These are phyloP conservation scores for Excoecaria agallocha DNA, from an alignment of 345 rosid genomes.

Conservation along the genomic window DNA sequence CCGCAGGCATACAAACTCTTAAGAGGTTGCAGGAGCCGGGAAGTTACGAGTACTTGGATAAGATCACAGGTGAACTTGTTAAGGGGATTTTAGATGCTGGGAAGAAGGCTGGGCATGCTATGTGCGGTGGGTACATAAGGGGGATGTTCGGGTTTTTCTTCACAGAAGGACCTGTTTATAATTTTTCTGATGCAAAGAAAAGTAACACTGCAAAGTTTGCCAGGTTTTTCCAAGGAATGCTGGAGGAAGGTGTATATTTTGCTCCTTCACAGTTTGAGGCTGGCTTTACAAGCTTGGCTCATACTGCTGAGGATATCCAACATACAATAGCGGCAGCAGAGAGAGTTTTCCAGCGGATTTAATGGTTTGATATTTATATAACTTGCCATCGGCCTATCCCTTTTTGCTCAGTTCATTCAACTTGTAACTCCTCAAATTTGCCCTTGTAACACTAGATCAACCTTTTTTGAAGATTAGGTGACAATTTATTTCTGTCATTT, in stretches of 20 bases:
- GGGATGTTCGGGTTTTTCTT: constrained; percentile 99
- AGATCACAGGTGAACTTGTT: constrained; percentile 62
- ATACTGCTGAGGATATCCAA: constrained; percentile 66
- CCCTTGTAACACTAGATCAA: background rate
- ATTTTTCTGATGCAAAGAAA: constrained; percentile 79
- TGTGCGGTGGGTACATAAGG: constrained; percentile 71
- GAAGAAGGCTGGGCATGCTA: constrained; percentile 78
- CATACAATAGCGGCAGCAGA: constrained; percentile 77
- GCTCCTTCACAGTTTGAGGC: constrained; percentile 99
- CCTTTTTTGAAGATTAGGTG: constrained; percentile 23
- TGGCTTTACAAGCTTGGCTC: constrained; percentile 93
- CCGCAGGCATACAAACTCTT: constrained; percentile 81
- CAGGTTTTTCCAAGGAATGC: constrained; percentile 71
- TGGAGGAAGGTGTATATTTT: constrained; percentile 90
- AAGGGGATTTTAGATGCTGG: constrained; percentile 74
- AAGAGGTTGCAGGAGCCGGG: constrained; percentile 70
- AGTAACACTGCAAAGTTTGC: constrained; percentile 79
- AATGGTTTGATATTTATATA: constrained; percentile 12
- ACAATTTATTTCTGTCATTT: background rate
- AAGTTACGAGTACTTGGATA: constrained; percentile 70
- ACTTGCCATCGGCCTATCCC: no score
- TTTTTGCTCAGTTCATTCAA: background rate
- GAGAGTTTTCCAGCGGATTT: constrained; percentile 63
- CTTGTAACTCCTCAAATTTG: background rate
- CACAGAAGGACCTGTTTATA: constrained; percentile 76